Evolutionary conservation across 495 filamentous ascomycete species (phyloP).

Genomic region (Tetracladium marchalianum): DNA sequence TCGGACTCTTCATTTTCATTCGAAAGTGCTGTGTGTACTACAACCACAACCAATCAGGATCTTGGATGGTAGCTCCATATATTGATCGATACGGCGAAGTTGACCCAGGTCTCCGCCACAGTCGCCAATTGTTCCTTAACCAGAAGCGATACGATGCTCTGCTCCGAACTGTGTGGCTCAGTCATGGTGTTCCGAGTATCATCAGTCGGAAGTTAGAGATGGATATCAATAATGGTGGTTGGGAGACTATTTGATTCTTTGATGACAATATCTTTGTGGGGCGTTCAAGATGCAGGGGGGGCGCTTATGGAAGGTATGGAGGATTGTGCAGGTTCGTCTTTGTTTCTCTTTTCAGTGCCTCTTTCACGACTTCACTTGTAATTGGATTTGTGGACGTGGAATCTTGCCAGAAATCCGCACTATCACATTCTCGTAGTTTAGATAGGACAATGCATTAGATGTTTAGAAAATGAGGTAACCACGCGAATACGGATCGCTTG

Average conservation of each 20-base stretch:
- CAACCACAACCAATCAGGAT: constrained; percentile 69
- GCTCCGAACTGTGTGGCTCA: constrained; percentile 77
- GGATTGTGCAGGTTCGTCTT: too few species aligned
- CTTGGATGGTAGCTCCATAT: constrained; percentile 81
- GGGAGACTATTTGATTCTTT: constrained; percentile 68
- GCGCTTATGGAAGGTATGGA: too few species aligned
- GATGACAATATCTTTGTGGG: too few species aligned
- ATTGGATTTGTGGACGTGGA: too few species aligned
- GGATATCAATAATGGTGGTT: constrained; percentile 92
- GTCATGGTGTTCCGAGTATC: constrained; percentile 75
- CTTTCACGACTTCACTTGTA: too few species aligned
- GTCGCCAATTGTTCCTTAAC: constrained; percentile 81
- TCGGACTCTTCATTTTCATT: constrained; percentile 92
- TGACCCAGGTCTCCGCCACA: constrained; percentile 72
- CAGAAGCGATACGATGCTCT: constrained; percentile 88
- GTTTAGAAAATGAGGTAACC: too few species aligned
- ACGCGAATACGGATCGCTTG: too few species aligned
- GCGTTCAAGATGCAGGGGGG: too few species aligned
- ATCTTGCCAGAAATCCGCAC: too few species aligned
- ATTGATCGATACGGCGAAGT: constrained; percentile 92
- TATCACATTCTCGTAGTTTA: too few species aligned
- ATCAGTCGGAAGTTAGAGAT: constrained; percentile 85
- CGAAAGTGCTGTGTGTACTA: constrained; percentile 87
- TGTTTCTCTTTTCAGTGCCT: too few species aligned
- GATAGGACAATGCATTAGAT: too few species aligned